Conservation (phyloP, 345 rosid species). For the Balakata baccata region DNA sequence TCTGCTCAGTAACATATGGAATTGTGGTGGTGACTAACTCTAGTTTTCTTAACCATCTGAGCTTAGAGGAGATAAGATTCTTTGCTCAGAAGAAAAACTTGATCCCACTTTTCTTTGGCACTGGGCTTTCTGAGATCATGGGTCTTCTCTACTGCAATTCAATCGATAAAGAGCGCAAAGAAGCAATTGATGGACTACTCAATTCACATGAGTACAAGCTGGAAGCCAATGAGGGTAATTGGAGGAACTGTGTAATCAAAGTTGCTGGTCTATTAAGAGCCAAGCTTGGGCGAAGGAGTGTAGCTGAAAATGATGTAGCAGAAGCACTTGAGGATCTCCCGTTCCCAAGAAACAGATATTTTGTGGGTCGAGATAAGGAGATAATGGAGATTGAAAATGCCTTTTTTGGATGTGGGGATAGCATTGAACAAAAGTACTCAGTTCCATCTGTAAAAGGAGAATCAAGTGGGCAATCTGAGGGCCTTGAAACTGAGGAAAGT, state of each 20-base stretch:
- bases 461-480: slow-evolving; percentile 74
- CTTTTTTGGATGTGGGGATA: slow-evolving; percentile 58
- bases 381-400: slow-evolving; percentile 67
- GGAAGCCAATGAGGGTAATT: slow-evolving; percentile 68
- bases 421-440: slow-evolving; percentile 42
- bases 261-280: slow-evolving; percentile 49
- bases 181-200: slow-evolving; percentile 73
- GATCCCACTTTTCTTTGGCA: slow-evolving; percentile 74
- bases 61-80: slow-evolving; percentile 84
- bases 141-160: slow-evolving; percentile 60
- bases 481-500: slow-evolving; percentile 75
- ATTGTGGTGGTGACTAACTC: slow-evolving; percentile 64
- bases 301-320: slow-evolving; percentile 41
- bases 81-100: slow-evolving; percentile 87
- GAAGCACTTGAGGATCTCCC: slow-evolving; percentile 70
- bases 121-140: slow-evolving; percentile 56
- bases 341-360: slow-evolving; percentile 59
- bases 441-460: slow-evolving; percentile 52
- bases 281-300: slow-evolving; percentile 82
- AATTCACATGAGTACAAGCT: slow-evolving; percentile 76
- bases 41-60: slow-evolving; percentile 57
- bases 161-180: slow-evolving; percentile 66
- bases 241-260: slow-evolving; percentile 74
- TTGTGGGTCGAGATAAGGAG: slow-evolving; percentile 82
- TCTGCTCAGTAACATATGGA: slow-evolving; percentile 77